Percentiles rank a stretch among this genome's conserved stretches.
Conservation (phyloP, 108 stramenopile genomes). For the Conticribra guillardii region DNA sequence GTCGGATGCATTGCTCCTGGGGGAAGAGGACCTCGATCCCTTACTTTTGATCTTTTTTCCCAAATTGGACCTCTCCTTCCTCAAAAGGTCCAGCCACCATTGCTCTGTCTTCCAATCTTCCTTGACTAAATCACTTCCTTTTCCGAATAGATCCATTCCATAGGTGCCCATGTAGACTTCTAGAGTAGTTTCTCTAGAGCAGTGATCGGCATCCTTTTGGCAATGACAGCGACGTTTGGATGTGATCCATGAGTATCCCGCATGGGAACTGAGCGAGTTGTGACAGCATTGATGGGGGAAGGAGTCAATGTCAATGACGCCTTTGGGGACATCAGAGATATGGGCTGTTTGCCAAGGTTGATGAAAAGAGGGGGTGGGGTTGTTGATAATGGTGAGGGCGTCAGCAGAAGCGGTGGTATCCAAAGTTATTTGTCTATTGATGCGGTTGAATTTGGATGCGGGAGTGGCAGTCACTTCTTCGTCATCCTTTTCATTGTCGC, state of each 20-base stretch:
- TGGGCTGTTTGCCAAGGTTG: neutral
- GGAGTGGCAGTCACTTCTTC: neutral
- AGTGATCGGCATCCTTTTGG: conserved; percentile 19
- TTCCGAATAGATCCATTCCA: conserved; percentile 3
- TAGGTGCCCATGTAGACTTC: conserved; percentile 17
- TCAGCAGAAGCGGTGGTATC: neutral
- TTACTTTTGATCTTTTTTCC: neutral
- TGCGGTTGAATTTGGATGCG: neutral
- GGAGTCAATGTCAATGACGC: conserved; percentile 20
- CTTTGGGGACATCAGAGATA: neutral
- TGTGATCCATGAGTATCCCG: conserved; percentile 26
- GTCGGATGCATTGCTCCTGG: neutral
- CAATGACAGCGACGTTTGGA: conserved; percentile 18
- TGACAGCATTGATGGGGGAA: conserved; percentile 18
- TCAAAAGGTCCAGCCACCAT: conserved; percentile 17
- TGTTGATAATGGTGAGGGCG: neutral
- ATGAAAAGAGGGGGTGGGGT: neutral
- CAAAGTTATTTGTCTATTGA: neutral
- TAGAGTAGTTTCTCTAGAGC: neutral
- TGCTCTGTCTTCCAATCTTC: conserved; percentile 19
- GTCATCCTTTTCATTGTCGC: neutral
- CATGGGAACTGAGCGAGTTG: conserved; percentile 13
- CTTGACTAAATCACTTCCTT: neutral
- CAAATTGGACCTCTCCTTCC: neutral
- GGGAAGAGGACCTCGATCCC: neutral